A percentile compares a stretch with the other conserved stretches of the same genome.
Conservation (phyloP, 1,139 yeast species). For the Tardiomyces digboiensis region DNA sequence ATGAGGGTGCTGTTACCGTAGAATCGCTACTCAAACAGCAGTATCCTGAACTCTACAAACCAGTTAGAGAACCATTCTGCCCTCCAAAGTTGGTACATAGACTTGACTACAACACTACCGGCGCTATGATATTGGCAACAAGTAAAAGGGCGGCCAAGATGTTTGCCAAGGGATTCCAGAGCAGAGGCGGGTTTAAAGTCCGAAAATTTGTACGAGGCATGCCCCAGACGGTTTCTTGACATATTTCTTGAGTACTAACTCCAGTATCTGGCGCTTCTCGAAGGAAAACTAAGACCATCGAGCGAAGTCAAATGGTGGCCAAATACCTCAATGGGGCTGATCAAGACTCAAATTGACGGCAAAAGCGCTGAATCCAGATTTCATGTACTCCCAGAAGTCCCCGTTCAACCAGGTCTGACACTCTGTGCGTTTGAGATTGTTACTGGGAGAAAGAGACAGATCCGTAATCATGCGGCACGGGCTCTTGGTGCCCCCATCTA, state of each 20-base stretch:
- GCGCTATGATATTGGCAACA: conserved; percentile 22
- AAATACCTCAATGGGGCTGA: background rate
- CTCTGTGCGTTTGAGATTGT: conserved; percentile 27
- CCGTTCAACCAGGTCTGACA: conserved; percentile 3
- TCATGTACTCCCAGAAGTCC: conserved; percentile 1
- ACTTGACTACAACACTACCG: conserved; percentile 20
- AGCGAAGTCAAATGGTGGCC: background rate
- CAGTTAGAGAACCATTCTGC: conserved; percentile 13
- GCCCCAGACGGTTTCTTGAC: too few relatives aligned
- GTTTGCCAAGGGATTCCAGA: conserved; percentile 14
- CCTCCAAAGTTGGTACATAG: conserved; percentile 21
- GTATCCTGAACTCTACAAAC: conserved; percentile 14
- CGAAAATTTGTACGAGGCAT: background rate
- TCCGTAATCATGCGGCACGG: conserved; percentile 27
- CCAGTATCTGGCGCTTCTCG: background rate
- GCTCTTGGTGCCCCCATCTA: conserved; percentile 17
- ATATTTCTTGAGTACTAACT: background rate
- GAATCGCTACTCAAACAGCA: conserved; percentile 9
- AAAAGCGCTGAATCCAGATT: conserved; percentile 13
- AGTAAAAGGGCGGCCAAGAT: conserved; percentile 16
- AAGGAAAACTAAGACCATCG: background rate
- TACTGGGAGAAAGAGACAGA: conserved; percentile 40
- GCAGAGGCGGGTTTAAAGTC: conserved; percentile 8
- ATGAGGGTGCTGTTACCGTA: conserved; percentile 5
- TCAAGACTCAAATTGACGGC: background rate